A percentile compares a stretch with the other conserved stretches of the same genome.
Conservation (phyloP, 345 rosid genomes). For the Aegle marmelos region DNA sequence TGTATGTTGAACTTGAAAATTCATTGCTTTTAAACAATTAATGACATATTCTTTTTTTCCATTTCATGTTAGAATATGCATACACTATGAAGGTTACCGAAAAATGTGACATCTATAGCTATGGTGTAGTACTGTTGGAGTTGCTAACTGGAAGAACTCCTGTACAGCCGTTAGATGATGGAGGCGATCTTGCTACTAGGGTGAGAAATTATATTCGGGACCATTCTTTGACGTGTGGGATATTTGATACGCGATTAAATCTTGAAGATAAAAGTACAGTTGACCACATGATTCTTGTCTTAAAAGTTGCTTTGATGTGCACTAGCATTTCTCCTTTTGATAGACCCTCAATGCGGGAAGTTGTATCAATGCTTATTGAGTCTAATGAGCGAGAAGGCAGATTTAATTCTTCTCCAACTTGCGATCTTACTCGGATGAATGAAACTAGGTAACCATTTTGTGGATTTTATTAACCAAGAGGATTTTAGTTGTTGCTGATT, state of each 20-base stretch:
- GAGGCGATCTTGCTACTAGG: constrained; percentile 86
- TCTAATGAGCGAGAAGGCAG: constrained; percentile 54
- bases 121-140: constrained; percentile 80
- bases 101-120: constrained; percentile 95
- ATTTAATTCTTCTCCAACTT: constrained; percentile 31
- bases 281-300: constrained; percentile 70
- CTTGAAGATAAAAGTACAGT: constrained; percentile 49
- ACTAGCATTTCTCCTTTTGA: constrained; percentile 63
- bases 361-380: constrained; percentile 72
- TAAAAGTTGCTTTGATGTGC: constrained; percentile 78
- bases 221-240: constrained; percentile 47
- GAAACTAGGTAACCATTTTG: constrained; percentile 22
- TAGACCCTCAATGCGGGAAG: constrained; percentile 93
- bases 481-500: constrained; percentile 13
- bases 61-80: constrained; percentile 64
- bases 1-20: neutral
- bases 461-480: constrained; percentile 12
- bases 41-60: neutral
- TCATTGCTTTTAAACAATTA: neutral
- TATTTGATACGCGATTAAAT: constrained; percentile 63
- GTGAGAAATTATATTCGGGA: constrained; percentile 56
- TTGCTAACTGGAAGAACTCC: constrained; percentile 84
- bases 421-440: constrained; percentile 18
- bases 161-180: constrained; percentile 81
- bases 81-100: constrained; percentile 96